Evolutionary conservation across 164 flowering plant species (phyloP).

Genomic region (Vitis labrusca): DNA sequence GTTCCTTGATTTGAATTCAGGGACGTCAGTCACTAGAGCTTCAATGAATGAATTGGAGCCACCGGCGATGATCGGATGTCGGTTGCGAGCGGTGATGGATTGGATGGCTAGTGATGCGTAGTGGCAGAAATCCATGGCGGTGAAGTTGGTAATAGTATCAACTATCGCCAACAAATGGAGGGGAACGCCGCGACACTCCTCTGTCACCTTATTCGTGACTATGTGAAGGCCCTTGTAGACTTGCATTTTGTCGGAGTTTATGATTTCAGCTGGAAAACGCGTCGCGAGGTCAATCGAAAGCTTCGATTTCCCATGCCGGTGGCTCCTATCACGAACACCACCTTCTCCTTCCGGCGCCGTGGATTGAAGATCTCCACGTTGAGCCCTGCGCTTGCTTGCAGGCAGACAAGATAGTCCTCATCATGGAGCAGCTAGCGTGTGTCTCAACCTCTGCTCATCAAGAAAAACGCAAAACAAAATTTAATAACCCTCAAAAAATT

Average conservation of each 20-base stretch:
- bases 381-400: conserved; percentile 32
- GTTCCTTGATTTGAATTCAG: conserved; percentile 38
- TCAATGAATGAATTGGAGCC: conserved; percentile 83
- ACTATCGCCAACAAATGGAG: conserved; percentile 68
- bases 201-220: conserved; percentile 79
- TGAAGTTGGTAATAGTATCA: conserved; percentile 35
- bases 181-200: conserved; percentile 55
- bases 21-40: conserved; percentile 47
- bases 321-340: conserved; percentile 76
- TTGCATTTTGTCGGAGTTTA: conserved; percentile 91
- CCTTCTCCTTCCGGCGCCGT: conserved; percentile 56
- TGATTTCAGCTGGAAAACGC: conserved; percentile 57
- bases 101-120: conserved; percentile 29
- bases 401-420: conserved; percentile 31
- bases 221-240: conserved; percentile 66
- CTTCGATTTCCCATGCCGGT: conserved; percentile 81
- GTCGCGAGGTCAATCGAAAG: conserved; percentile 80
- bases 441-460: not conserved
- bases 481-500: no score
- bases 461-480: not conserved
- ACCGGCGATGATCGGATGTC: conserved; percentile 77
- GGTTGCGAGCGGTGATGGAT: conserved; percentile 36
- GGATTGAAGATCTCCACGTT: conserved; percentile 28
- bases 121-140: no score
- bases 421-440: conserved; percentile 6